A percentile compares a stretch with the other conserved stretches of the same genome.
phyloP scores from a whole-genome alignment of 805 yeast species.

The Kodamaea sagamina region DNA sequence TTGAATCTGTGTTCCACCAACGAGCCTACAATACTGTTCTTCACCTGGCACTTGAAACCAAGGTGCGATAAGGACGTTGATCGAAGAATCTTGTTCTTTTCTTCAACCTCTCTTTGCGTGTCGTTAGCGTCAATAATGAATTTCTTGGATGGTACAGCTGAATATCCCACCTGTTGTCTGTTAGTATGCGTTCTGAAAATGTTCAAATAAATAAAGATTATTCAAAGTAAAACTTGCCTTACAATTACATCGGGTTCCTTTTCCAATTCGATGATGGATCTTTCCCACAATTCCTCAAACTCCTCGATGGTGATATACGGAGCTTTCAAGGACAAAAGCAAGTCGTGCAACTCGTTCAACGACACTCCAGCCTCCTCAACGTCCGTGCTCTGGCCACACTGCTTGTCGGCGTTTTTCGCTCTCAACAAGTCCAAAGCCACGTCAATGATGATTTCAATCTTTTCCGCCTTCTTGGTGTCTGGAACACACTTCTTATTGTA shows the following conservation, averaged over 20 bases:
- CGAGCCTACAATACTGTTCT: conserved; percentile 49
- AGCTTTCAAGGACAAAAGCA: conserved; percentile 49
- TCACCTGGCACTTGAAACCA: conserved; percentile 56
- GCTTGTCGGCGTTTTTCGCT: conserved; percentile 61
- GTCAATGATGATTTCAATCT: conserved; percentile 62
- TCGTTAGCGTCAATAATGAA: conserved; percentile 35
- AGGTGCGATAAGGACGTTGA: conserved; percentile 69
- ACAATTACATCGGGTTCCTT: conserved; percentile 70
- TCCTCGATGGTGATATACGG: conserved; percentile 57
- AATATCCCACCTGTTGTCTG: conserved; percentile 18
- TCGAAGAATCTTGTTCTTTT: conserved; percentile 61
- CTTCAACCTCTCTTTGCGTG: conserved; percentile 39
- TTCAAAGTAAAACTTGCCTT: conserved; percentile 62
- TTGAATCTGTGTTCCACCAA: conserved; percentile 26
- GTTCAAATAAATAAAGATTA: background rate
- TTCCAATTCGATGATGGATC: conserved; percentile 60
- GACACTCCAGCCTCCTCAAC: conserved; percentile 53
- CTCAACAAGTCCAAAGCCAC: conserved; percentile 68
- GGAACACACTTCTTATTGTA: conserved; percentile 57
- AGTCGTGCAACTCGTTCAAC: conserved; percentile 51
- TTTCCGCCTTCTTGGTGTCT: conserved; percentile 70
- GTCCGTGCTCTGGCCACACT: conserved; percentile 55
- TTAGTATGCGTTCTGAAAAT: conserved; percentile 10
- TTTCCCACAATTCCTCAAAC: conserved; percentile 73
- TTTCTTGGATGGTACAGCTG: conserved; percentile 17